Evolutionary conservation across 352 stramenopile species (phyloP).

Genomic region (Phytophthora sansomeana): DNA sequence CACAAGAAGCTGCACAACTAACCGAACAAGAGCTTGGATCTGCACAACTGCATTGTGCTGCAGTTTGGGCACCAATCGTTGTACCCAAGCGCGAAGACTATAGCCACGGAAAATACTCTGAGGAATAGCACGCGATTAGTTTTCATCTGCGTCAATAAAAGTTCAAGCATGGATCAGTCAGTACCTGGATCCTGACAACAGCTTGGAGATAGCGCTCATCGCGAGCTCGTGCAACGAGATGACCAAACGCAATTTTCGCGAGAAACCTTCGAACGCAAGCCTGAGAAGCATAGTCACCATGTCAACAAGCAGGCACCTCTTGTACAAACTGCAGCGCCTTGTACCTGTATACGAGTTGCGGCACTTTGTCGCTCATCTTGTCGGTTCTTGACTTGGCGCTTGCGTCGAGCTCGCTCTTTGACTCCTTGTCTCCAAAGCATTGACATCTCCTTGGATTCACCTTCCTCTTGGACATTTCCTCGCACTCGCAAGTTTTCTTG

Average conservation of each 20-base stretch:
- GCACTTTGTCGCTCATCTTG: conserved; percentile 53
- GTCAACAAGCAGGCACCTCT: neutral
- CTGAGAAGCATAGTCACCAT: conserved; percentile 5
- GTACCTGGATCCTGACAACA: conserved; percentile 62
- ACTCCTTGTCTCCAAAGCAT: conserved; percentile 61
- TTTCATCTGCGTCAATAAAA: neutral
- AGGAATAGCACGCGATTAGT: neutral
- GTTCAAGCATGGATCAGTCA: neutral
- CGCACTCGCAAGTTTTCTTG: conserved; percentile 40
- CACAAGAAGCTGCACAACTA: conserved; percentile 3
- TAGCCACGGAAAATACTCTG: conserved; percentile 58
- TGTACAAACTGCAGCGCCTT: neutral
- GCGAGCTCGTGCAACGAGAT: conserved; percentile 46
- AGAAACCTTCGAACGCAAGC: conserved; percentile 62
- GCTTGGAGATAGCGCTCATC: conserved; percentile 54
- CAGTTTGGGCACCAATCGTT: conserved; percentile 53
- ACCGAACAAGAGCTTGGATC: conserved; percentile 68
- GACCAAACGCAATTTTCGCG: conserved; percentile 47
- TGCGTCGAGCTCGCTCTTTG: conserved; percentile 49
- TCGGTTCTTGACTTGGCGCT: conserved; percentile 45
- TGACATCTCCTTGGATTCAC: neutral
- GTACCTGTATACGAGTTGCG: conserved; percentile 57
- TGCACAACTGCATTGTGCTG: conserved; percentile 50
- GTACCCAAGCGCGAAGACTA: conserved; percentile 48
- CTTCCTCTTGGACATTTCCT: conserved; percentile 18